phyloP scores from a whole-genome alignment of 306 rosid species.

The Astragalus membranaceus region DNA sequence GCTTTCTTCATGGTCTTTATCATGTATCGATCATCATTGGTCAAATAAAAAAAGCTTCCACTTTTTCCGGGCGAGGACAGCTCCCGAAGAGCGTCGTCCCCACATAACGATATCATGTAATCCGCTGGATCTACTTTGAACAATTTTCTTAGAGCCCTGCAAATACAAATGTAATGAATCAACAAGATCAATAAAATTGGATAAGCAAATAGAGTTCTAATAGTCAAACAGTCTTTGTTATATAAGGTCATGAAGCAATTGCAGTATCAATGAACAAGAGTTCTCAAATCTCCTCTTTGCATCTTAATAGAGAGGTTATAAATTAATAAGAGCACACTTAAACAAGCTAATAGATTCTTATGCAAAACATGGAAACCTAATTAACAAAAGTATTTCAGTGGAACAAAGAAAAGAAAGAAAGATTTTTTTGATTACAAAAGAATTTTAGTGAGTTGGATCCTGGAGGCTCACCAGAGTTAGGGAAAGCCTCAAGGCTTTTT shows the following conservation, averaged over 20 bases:
- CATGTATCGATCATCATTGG: constrained; percentile 96
- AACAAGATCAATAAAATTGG: neutral
- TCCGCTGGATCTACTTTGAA: constrained; percentile 98
- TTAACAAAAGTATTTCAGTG: no score
- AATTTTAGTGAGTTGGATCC: no score
- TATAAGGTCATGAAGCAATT: neutral
- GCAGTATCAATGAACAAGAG: neutral
- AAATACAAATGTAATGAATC: constrained; percentile 20
- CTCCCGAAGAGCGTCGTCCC: constrained; percentile 92
- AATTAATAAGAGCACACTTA: constrained; percentile 10
- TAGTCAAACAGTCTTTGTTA: neutral
- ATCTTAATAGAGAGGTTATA: neutral
- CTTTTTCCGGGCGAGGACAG: constrained; percentile 99
- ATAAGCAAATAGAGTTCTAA: neutral
- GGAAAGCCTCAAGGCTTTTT: no score
- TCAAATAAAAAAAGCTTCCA: constrained; percentile 95
- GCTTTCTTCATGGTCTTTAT: constrained; percentile 95
- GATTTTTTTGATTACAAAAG: no score
- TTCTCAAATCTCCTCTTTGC: neutral
- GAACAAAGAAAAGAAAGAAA: no score
- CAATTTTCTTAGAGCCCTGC: constrained; percentile 90
- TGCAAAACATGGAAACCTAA: neutral
- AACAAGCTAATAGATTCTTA: neutral
- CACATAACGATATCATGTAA: constrained; percentile 95
- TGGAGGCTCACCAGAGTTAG: no score